These are phyloP conservation scores for Epichloe uncinata DNA, from an alignment of 2,329 filamentous ascomycete species.

Conservation along the genomic window DNA sequence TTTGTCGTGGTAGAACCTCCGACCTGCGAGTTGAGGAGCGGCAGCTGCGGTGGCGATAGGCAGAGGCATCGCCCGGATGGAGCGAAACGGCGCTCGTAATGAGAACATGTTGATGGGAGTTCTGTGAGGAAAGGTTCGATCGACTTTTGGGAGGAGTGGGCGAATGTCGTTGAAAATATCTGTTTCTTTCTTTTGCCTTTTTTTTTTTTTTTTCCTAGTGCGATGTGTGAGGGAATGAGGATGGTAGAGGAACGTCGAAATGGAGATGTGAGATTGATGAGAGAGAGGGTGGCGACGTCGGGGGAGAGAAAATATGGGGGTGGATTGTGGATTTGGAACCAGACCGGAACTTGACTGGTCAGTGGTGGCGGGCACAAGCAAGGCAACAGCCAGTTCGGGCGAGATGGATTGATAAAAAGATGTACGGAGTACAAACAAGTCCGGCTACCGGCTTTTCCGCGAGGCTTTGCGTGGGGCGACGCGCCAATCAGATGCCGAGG, in stretches of 20 bases:
- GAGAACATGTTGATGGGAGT: constrained; percentile 6
- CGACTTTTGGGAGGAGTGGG: neutral
- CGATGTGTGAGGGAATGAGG: neutral
- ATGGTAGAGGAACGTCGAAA: neutral
- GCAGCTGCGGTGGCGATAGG: constrained; percentile 6
- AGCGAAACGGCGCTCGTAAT: constrained; percentile 8
- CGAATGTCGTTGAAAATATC: neutral
- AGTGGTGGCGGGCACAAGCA: neutral
- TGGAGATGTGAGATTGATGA: constrained; percentile 1
- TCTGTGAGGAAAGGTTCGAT: neutral
- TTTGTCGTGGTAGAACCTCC: constrained; percentile 36
- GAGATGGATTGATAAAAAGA: constrained; percentile 2
- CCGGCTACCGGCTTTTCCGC: neutral
- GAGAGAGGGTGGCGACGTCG: constrained; percentile 3
- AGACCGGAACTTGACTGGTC: neutral
- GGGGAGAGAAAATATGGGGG: neutral
- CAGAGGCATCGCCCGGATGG: constrained; percentile 7
- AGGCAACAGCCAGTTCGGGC: neutral
- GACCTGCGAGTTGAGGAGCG: constrained; percentile 21
- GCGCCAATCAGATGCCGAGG: constrained; percentile 1
- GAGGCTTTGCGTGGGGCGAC: neutral
- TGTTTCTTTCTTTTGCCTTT: neutral
- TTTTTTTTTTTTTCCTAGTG: neutral
- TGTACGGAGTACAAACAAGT: neutral
- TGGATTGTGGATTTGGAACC: neutral